Evolutionary conservation across 306 rosid species (phyloP).

Genomic region (Cercis canadensis): DNA sequence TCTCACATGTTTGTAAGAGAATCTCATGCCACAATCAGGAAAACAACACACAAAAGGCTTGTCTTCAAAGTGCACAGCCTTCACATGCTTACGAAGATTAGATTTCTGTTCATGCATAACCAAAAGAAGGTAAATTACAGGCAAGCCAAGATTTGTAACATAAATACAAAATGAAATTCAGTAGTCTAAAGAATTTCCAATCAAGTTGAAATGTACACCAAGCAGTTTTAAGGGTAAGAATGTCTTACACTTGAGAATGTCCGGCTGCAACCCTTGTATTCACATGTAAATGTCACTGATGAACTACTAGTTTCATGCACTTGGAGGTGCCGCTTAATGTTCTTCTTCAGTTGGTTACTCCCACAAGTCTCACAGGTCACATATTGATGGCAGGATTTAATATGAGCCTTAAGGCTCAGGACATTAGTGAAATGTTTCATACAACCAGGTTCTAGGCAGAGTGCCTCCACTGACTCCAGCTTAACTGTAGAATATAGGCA

Average conservation of each 20-base stretch:
- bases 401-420: constrained; percentile 68
- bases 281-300: constrained; percentile 51
- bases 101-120: constrained; percentile 57
- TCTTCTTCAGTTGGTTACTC: constrained; percentile 68
- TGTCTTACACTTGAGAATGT: constrained; percentile 70
- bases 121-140: background rate
- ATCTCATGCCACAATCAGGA: constrained; percentile 84
- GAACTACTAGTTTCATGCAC: constrained; percentile 54
- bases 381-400: constrained; percentile 69
- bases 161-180: background rate
- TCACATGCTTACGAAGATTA: constrained; percentile 73
- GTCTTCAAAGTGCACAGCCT: constrained; percentile 66
- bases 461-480: constrained; percentile 67
- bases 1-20: constrained; percentile 88
- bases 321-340: constrained; percentile 71
- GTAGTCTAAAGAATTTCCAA: background rate
- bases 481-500: constrained; percentile 54
- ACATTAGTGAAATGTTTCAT: constrained; percentile 67
- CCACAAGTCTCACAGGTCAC: constrained; percentile 71
- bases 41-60: constrained; percentile 75
- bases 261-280: constrained; percentile 52
- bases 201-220: background rate
- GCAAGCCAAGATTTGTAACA: background rate
- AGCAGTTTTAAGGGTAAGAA: background rate
- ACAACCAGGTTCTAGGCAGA: constrained; percentile 75